Evolutionary conservation across 176 grass and related monocot species (phyloP), one percentile per base, ranked within the genome.

Genomic region (Cymbopogon citratus): DNA sequence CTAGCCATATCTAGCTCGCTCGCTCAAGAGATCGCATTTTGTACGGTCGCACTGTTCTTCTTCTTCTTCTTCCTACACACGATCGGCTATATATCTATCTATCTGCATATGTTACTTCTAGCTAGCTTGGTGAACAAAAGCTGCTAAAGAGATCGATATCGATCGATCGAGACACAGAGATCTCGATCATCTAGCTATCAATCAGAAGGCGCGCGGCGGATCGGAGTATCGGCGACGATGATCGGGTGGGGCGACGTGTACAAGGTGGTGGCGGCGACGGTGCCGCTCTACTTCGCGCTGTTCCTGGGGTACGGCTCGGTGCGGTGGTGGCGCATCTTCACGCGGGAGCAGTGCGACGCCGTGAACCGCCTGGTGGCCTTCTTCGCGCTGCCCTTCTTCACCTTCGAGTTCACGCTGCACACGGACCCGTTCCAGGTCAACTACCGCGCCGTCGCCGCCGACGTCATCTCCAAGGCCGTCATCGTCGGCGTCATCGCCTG

Each of bases 381-480:
- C 89, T 95, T 98, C 89, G 86, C 87, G 35, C 84, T 95, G 39
- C 96, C 96, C 26, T 87, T 98, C 79, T 98, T 95, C 82, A 91
- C 96, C 27, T 98, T 98, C 82, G 88, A 98, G 59, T 98, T 95
- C 89, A 95, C 96, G 5, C 90, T 98, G 26, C 90, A 98, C 76
- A 92, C 81, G 1, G 92, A 98, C 82, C 92, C 96, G n/a, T 98
- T 98, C 84, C 61, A 90, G 75, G 92, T 98, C 14, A 98, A 98
- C 86, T 98, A 98, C 89, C 88, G 89, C 26, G 84, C 85, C 33
- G 88, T 98, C 3, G 84, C 87, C 4, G 96, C 96, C n/a, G 96
- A 98, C 69, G 91, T 91, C 29, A 86, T 98, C 67, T 93, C 96
- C 36, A 95, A 95, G 82, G 86, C 40, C 5, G 6, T 98, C 35